Base-by-base conservation (phyloP, 2,329 filamentous ascomycete species). In the Talaromyces sp. region DNA sequence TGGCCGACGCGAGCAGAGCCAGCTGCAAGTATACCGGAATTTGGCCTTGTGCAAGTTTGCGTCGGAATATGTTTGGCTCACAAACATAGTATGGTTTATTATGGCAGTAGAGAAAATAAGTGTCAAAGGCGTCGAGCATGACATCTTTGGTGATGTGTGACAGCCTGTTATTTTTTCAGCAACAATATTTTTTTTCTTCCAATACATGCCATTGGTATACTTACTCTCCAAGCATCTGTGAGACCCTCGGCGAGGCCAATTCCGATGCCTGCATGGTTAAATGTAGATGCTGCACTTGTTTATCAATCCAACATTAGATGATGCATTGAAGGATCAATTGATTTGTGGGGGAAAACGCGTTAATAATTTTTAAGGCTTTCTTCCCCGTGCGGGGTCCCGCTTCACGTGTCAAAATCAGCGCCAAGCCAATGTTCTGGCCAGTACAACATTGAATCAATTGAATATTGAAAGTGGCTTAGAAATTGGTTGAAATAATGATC, bases 1-100 rank as follows among this genome's bases (percentile, higher is more conserved):
- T 64, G 3, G 73, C 68, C 9, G 68, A 67, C 7, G 72, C 74
- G 17, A 70, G 58, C 48, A 75, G 55, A 54, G 73, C 73, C 31
- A 74, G 67, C 9, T 71, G 53, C 27, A 72, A 57, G 24, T 69
- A 65, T n/a, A 63, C 57, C 17, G 70, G 69, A 1, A 70, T 35
- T 14, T 9, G n/a, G 7, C 60, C 63, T n/a, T 65, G 43, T 7
- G 63, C 59, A 17, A 70, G 60, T 9, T 59, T 50, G 17, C 60
- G 59, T 2, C 70, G 48, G 26, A 52, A 52, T 29, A 66, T 38
- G 1, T 58, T 59, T 2, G 64, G 55, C 38, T 64, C 62, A 54
- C 66, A 67, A 31, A 67, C 62, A 26, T 63, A 56, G 53, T 63
- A 67, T 8, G 66, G 66, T 35, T 66, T 65, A 56, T 67, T 66